A percentile compares a stretch with the other conserved stretches of the same genome.
phyloP scores from a whole-genome alignment of 2,329 filamentous ascomycete genomes.

The Alternaria sp. region DNA sequence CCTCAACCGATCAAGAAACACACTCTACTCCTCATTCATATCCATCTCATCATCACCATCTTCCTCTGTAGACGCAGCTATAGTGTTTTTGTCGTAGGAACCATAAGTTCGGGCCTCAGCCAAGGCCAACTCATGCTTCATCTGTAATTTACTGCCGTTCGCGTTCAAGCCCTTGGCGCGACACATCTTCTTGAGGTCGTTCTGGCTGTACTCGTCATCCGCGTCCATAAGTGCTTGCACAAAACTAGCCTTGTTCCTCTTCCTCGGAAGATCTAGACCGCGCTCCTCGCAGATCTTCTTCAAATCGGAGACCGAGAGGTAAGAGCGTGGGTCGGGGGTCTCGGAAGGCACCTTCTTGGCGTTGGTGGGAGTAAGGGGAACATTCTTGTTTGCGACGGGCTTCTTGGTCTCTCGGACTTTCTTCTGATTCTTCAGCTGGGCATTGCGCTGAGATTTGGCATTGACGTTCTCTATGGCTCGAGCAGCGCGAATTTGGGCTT shows the following conservation, averaged over 20 bases:
- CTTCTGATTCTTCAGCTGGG: slow-evolving; percentile 26
- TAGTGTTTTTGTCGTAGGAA: slow-evolving; percentile 25
- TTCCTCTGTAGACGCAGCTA: slow-evolving; percentile 4
- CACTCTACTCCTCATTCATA: neutral
- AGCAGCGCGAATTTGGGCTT: slow-evolving; percentile 27
- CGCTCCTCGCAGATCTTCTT: slow-evolving; percentile 30
- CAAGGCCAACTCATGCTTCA: slow-evolving; percentile 39
- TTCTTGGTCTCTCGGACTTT: slow-evolving; percentile 8
- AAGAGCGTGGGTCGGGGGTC: slow-evolving; percentile 34
- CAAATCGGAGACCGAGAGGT: slow-evolving; percentile 34
- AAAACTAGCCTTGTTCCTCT: slow-evolving; percentile 26
- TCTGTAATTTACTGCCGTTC: slow-evolving; percentile 31
- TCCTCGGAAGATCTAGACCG: slow-evolving; percentile 21
- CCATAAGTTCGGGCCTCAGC: slow-evolving; percentile 27
- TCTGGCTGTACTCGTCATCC: slow-evolving; percentile 29
- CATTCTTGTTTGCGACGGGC: slow-evolving; percentile 2
- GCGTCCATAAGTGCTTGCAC: slow-evolving; percentile 32
- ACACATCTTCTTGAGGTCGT: slow-evolving; percentile 35
- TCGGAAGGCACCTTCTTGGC: slow-evolving; percentile 21
- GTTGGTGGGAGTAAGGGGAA: neutral
- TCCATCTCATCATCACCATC: slow-evolving; percentile 12
- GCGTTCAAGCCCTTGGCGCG: slow-evolving; percentile 30
- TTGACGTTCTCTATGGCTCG: slow-evolving; percentile 25
- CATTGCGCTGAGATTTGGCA: slow-evolving; percentile 25
- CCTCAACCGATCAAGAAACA: neutral